phyloP scores from a whole-genome alignment of 306 rosid genomes.

The Heteromeles arbutifolia region DNA sequence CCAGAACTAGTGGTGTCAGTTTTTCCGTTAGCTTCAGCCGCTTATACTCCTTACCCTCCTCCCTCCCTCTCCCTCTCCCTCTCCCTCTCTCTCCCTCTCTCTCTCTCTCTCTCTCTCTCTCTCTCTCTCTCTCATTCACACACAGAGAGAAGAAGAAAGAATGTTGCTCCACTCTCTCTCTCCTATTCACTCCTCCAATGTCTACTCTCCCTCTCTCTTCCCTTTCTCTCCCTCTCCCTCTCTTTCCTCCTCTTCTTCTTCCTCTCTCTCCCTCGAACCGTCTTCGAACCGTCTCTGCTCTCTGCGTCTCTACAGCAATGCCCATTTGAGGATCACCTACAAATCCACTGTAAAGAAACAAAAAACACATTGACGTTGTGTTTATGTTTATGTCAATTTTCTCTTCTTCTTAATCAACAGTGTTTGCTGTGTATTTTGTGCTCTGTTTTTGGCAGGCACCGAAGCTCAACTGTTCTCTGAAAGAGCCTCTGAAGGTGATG shows the following conservation, averaged over 20 bases:
- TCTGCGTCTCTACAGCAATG: constrained; percentile 17
- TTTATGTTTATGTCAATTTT: background rate
- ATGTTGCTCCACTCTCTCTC: constrained; percentile 43
- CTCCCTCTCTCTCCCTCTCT: constrained; percentile 1
- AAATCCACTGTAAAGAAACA: constrained; percentile 34
- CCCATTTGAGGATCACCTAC: constrained; percentile 22
- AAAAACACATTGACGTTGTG: background rate
- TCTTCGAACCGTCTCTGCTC: constrained; percentile 40
- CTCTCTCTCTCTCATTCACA: background rate
- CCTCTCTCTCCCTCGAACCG: constrained; percentile 9
- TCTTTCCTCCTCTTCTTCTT: constrained; percentile 20
- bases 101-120: background rate
- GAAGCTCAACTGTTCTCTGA: constrained; percentile 46
- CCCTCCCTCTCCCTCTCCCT: background rate
- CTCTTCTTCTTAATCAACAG: background rate
- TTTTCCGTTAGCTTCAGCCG: constrained; percentile 17
- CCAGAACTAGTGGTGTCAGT: constrained; percentile 16
- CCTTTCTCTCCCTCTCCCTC: constrained; percentile 19
- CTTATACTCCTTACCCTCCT: constrained; percentile 2
- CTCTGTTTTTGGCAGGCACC: constrained; percentile 32
- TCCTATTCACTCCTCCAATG: constrained; percentile 36
- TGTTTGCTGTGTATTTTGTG: background rate
- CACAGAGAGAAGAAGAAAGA: background rate
- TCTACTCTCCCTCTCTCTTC: constrained; percentile 26
- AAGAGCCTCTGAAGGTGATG: constrained; percentile 76